Conservation (phyloP, 176 grass and related monocot genomes). For the Oryza brachyantha region DNA sequence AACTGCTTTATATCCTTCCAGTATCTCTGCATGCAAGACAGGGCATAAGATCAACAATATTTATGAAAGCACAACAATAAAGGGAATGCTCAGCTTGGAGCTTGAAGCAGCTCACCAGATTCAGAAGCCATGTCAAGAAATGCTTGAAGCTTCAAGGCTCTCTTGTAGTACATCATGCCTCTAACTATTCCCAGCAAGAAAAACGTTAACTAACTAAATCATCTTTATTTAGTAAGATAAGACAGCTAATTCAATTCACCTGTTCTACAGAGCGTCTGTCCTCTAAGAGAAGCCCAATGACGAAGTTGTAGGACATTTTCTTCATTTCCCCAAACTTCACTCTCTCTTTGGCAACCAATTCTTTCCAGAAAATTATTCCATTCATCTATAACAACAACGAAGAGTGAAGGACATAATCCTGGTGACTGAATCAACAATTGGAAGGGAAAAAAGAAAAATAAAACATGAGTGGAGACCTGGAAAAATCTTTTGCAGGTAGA, state of each 20-base stretch:
- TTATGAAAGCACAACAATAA: constrained; percentile 11
- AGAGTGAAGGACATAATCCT: not conserved
- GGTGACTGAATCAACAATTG: not conserved
- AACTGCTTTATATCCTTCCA: constrained; percentile 86
- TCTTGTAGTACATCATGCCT: constrained; percentile 97
- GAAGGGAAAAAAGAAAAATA: not conserved
- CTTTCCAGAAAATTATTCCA: constrained; percentile 98
- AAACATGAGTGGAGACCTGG: constrained; percentile 59
- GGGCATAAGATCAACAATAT: constrained; percentile 1
- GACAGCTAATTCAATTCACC: constrained; percentile 43
- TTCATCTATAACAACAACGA: constrained; percentile 69
- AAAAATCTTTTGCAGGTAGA: constrained; percentile 99
- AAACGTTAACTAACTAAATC: constrained; percentile 3
- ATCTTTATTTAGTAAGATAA: constrained; percentile 15
- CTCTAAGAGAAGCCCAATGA: constrained; percentile 88
- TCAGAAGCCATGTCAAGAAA: constrained; percentile 99
- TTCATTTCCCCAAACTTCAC: constrained; percentile 92
- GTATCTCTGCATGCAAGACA: constrained; percentile 58
- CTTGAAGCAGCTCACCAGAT: constrained; percentile 53
- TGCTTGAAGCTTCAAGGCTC: constrained; percentile 93
- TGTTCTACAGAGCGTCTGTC: constrained; percentile 94
- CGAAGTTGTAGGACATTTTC: constrained; percentile 92
- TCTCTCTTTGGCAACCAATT: constrained; percentile 80
- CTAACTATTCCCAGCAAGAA: constrained; percentile 60
- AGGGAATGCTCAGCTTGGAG: not conserved